Evolutionary conservation across 2,329 filamentous ascomycete genomes (phyloP), one percentile per base, ranked within the genome.

Genomic region (Penicillium verrucosum): DNA sequence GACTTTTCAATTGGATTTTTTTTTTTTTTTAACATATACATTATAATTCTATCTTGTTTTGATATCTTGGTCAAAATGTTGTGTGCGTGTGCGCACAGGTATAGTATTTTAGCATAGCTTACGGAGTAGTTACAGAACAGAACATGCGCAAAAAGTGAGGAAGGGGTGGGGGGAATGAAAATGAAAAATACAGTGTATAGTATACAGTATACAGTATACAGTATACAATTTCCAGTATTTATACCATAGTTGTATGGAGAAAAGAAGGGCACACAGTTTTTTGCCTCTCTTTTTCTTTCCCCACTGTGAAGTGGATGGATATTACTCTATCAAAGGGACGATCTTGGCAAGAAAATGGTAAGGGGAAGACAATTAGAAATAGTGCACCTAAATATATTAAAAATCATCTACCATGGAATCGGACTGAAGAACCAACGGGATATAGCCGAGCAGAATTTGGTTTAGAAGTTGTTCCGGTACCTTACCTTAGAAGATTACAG

Each of bases 341-440:
- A 65, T 65, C 63, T 63, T 63, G 37, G 60, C 42, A 54, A 62
- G 57, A 60, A 48, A 48, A 46, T 30, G 45, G 25, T 21, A 18
- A 16, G n/a, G 44, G 38, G 27, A 23, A 51, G 18, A 29, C 42
- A 49, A 38, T 48, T 48, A 40, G 37, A 56, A 48, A 27, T 42
- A 27, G 9, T n/a, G 40, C 27, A 27, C 23, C 23, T 27, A 27
- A 29, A 18, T 43, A 53, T 11, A 56, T 47, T 45, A 38, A 30
- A 50, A 56, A 30, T 34, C 50, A 40, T 6, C n/a, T 40, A 60
- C 59, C 59, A 52, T 62, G 59, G 57, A 57, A 54, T 25, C 32
- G 30, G 29, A 44, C 23, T 25, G 18, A 63, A 51, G 45, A 59
- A 49, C 53, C 37, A 37, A 57, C 44, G 55, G 59, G 59, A 49